Evolutionary conservation across 306 rosid genomes (phyloP).

Genomic region (Citrullus mucosospermus): DNA sequence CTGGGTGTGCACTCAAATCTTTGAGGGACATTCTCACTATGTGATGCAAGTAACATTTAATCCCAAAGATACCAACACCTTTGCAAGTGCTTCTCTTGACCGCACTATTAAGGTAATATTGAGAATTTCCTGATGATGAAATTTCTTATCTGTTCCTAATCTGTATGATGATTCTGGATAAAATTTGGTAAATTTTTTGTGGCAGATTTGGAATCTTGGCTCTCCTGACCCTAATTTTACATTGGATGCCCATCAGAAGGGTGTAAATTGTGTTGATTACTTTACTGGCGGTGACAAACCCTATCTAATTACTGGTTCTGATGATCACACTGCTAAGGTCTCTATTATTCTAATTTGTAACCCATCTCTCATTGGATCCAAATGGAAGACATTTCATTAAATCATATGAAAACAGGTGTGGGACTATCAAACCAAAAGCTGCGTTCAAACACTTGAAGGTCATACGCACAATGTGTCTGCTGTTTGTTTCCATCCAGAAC

Average conservation of each 20-base stretch:
- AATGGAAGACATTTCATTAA: neutral
- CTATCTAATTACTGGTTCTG: conserved; percentile 87
- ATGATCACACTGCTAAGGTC: conserved; percentile 97
- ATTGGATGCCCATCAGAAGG: conserved; percentile 86
- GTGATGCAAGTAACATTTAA: conserved; percentile 99
- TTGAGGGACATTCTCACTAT: conserved; percentile 97
- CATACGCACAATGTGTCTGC: conserved; percentile 99
- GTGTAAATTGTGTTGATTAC: conserved; percentile 95
- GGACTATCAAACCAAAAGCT: conserved; percentile 98
- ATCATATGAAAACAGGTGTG: conserved; percentile 61
- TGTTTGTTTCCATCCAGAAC: conserved; percentile 95
- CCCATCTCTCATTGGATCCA: neutral
- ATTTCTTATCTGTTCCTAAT: neutral
- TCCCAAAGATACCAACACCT: conserved; percentile 98
- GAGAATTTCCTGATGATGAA: conserved; percentile 6
- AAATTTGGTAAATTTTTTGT: neutral
- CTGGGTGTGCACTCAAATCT: conserved; percentile 94
- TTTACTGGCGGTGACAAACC: conserved; percentile 99
- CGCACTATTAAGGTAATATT: conserved; percentile 77
- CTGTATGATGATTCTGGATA: neutral
- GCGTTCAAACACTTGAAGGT: conserved; percentile 99
- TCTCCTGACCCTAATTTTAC: conserved; percentile 98
- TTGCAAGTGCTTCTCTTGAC: conserved; percentile 99
- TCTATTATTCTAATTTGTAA: conserved; percentile 7
- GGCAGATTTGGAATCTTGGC: conserved; percentile 94